Base-by-base conservation (phyloP, 2,329 filamentous ascomycete species). In the Colletotrichum sp. region DNA sequence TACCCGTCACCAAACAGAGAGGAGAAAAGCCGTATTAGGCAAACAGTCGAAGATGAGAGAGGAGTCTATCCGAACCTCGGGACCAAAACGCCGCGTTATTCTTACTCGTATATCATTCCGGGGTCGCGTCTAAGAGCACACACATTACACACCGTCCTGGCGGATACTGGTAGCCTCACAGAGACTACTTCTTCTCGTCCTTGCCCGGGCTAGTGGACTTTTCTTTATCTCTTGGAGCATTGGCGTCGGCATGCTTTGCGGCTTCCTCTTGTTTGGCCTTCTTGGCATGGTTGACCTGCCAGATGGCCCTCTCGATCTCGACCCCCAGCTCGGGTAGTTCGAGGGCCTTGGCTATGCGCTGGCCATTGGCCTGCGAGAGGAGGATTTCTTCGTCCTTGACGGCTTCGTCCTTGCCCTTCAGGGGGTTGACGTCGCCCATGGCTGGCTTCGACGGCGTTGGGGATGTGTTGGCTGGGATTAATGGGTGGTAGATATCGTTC, bases 241-340 rank as follows among this genome's bases (percentile, higher is more conserved):
- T 36, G 63, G 66, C 68, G 31, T 77, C 74, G 8, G 74, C 61
- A 38, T 67, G 54, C 54, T 75, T 58, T 18, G 66, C 62, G 34
- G 69, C 70, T 34, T 75, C 78, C 75, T 84, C 83, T 65, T 79
- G 76, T 68, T 86, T 84, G 24, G 85, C 83, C 58, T 86, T 84
- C 66, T 81, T 78, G 68, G 85, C 84, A 57, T 82, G 85, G 78
- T 92, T 88, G 4, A 96, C 92, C 82, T 96, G 94, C 87, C 92
- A 92, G 72, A 95, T 91, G 7, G 94, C 94, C 57, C 94, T 86
- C 79, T 96, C 93, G 1, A 95, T 87, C 81, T 96, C 94, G 18
- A 92, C 85, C 69, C 92, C 90, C 31, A 96, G 86, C 70, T 93
- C 92, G 0, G 94, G 93, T 47, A 95, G 87, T 8, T 92, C 86